Evolutionary conservation across 306 rosid species (phyloP), one percentile per base, ranked within the genome.

Genomic region (Trichosanthes cucumerina): DNA sequence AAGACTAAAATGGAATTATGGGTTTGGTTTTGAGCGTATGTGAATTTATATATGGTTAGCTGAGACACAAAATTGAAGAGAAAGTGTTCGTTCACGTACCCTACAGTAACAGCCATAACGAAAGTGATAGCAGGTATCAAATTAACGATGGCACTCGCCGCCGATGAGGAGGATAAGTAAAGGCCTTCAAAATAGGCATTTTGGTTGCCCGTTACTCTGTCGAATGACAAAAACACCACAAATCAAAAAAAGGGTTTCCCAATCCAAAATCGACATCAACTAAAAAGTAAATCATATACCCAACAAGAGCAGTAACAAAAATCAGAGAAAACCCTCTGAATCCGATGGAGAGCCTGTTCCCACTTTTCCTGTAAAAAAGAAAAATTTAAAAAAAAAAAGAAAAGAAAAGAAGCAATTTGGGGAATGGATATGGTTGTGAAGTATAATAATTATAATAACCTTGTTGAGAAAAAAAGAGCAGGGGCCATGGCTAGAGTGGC

Each of bases 91-190:
- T 71, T 9, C 8, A 81, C 18, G 80, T 84, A 87, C 96, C 91
- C 89, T 5, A 39, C 41, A 72, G 81, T 44, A 24, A 59, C 71
- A 33, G 93, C 88, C 10, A 91, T 87, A 28, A 86, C 64, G 73
- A 91, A 89, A 6, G 96, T 91, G 79, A 91, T 33, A 1, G 90
- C 91, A n/a, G 91, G 96, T 44, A 84, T 44, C 63, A 86, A 85
- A 84, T 91, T 91, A 23, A 44, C 23, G 85, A 86, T 86, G n/a
- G 91, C 93, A 64, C 80, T 87, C 59, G 85, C 87, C 10, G 86
- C 72, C 6, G 93, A 81, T 23, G 93, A 75, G 12, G 90, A 82
- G 9, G 81, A 70, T 58, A 91, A 80, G 78, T 82, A 86, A 28
- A 91, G 26, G 7, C 91, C 96, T 79, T 84, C 86, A 70, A 68